phyloP scores from a whole-genome alignment of 192 early-diverging fungal species.

The Funneliformis geosporum region DNA sequence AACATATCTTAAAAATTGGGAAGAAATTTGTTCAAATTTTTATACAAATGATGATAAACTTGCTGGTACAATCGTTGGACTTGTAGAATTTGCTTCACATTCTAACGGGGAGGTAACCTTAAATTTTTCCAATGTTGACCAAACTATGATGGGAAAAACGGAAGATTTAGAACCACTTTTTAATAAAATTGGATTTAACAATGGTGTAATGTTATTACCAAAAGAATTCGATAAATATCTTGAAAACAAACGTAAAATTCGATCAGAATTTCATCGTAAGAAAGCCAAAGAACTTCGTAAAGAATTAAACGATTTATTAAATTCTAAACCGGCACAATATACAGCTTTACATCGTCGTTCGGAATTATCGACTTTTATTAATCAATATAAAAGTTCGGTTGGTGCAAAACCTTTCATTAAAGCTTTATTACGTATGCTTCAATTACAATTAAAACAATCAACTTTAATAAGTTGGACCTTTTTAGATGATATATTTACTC shows the following conservation, averaged over 20 bases:
- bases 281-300: not conserved
- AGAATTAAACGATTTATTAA: slow-evolving; percentile 22
- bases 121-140: not conserved
- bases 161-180: not conserved
- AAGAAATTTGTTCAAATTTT: not conserved
- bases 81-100: slow-evolving; percentile 29
- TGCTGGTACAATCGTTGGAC: not conserved
- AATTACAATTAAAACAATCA: slow-evolving; percentile 11
- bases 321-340: slow-evolving; percentile 23
- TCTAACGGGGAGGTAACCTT: slow-evolving; percentile 5
- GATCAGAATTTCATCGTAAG: slow-evolving; percentile 15
- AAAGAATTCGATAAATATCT: slow-evolving; percentile 13
- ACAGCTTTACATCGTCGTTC: slow-evolving; percentile 9
- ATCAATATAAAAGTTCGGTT: slow-evolving; percentile 16
- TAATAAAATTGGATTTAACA: slow-evolving; percentile 5
- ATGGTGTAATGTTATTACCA: slow-evolving; percentile 4
- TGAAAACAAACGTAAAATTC: slow-evolving; percentile 12
- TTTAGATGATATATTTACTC: slow-evolving; percentile 30
- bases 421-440: not conserved
- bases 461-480: slow-evolving; percentile 24
- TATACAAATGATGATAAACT: slow-evolving; percentile 7
- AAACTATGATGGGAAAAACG: not conserved
- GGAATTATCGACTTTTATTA: slow-evolving; percentile 12
- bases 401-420: slow-evolving; percentile 23
- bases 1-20: slow-evolving; percentile 15